These are phyloP conservation scores for Rutstroemia sp. DNA, from an alignment of 2,329 filamentous ascomycete species.

Conservation along the genomic window DNA sequence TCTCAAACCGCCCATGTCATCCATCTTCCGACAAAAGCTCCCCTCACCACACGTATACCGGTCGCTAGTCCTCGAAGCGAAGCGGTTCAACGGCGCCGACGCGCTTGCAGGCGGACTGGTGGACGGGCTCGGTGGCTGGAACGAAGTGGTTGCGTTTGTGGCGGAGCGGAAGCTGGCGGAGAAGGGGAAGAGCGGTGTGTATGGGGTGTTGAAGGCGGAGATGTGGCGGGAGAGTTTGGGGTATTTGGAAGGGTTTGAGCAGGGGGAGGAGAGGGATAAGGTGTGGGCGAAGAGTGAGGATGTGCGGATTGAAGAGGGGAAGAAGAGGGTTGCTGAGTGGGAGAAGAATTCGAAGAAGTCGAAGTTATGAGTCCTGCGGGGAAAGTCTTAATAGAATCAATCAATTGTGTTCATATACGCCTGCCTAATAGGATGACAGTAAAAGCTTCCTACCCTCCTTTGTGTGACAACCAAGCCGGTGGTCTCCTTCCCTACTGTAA, in stretches of 20 bases:
- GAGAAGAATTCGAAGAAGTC: constrained; percentile 21
- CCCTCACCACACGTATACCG: constrained; percentile 46
- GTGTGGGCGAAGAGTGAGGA: constrained; percentile 32
- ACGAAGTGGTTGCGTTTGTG: constrained; percentile 55
- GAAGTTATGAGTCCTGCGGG: constrained; percentile 19
- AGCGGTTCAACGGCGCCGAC: constrained; percentile 54
- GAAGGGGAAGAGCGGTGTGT: constrained; percentile 59
- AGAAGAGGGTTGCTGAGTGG: constrained; percentile 22
- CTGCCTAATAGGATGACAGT: neutral
- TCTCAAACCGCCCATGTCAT: constrained; percentile 66
- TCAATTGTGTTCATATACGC: neutral
- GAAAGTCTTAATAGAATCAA: neutral
- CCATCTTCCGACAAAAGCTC: constrained; percentile 67
- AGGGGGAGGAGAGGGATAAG: constrained; percentile 42
- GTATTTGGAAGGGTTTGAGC: constrained; percentile 47
- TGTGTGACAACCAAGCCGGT: neutral
- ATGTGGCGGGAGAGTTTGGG: constrained; percentile 63
- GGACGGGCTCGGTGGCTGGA: constrained; percentile 58
- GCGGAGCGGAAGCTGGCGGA: constrained; percentile 48
- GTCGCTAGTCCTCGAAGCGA: constrained; percentile 64
- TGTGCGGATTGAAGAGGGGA: constrained; percentile 17
- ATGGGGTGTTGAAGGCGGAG: constrained; percentile 65
- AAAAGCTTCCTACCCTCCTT: neutral
- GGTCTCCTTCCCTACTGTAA: constrained; percentile 1
- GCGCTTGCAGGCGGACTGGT: constrained; percentile 61